Evolutionary conservation across 768 basidiomycete genomes (phyloP), one percentile per base, ranked within the genome.

Genomic region (Daedaleopsis sinensis): DNA sequence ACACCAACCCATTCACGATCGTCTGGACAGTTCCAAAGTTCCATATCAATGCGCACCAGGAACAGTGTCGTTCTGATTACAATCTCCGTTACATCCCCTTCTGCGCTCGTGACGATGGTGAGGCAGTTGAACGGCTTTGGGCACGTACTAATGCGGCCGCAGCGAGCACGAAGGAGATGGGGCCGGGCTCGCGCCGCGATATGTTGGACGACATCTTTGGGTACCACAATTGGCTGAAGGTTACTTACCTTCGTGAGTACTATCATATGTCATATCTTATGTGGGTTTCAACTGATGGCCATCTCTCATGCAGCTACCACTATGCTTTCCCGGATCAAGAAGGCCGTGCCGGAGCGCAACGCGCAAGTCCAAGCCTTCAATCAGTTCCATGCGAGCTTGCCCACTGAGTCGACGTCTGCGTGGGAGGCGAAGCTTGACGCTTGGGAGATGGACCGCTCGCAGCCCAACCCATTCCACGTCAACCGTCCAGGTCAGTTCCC

Each of bases 91-190:
- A 71, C 50, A 54, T 61, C 12, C 38, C 58, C 2, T 70, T 75
- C 5, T 65, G 67, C 24, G 75, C 73, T 11, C 68, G 69, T 2
- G 70, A 67, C 1, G 75, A 77, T 65, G 74, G 79, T 0, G 76
- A 82, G 50, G 76, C 68, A 0, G 67, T 77, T 0, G 81, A 83
- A 47, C 63, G 64, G 0, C 65, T 58, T 0, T 82, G 81, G 81
- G 56, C 77, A 0, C 65, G 65, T 8, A 65, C 72, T 9, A 79
- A 79, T 57, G 59, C 68, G 0, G 63, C 71, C 0, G 74, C 72
- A 0, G 57, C 69, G 0, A 77, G 75, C 61, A 74, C 73, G 1
- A 61, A 69, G 2, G 77, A 78, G 46, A 80, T 79, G 77, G 76
- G 71, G 0, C 72, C 74, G 0, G 63, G 73, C n/a, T 58, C 72